A percentile compares a stretch with the other conserved stretches of the same genome.
These are phyloP conservation scores for Pseudocercospora fijiensis DNA, from an alignment of 2,329 filamentous ascomycete species.

Conservation along the genomic window DNA sequence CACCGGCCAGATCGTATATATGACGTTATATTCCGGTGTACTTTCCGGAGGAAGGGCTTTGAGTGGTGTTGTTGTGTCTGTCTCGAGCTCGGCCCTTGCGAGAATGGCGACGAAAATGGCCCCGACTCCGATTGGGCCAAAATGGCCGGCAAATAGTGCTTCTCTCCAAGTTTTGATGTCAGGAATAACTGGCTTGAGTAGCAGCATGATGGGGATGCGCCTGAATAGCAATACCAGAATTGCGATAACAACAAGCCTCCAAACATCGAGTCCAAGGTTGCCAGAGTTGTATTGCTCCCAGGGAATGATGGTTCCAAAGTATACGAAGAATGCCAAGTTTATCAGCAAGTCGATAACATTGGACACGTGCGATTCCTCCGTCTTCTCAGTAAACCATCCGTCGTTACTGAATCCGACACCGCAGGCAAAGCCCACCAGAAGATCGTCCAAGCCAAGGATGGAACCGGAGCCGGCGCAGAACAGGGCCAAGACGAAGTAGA, in stretches of 20 bases:
- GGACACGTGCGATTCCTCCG: slow-evolving; percentile 95
- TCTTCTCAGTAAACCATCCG: slow-evolving; percentile 98
- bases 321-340: slow-evolving; percentile 98
- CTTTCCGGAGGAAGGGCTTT: slow-evolving; percentile 55
- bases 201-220: slow-evolving; percentile 90
- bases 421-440: slow-evolving; percentile 89
- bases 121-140: slow-evolving; percentile 94
- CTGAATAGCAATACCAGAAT: slow-evolving; percentile 93
- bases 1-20: slow-evolving; percentile 92
- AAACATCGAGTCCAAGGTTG: slow-evolving; percentile 71
- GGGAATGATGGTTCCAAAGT: slow-evolving; percentile 93
- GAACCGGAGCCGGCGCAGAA: slow-evolving; percentile 94
- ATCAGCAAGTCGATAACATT: slow-evolving; percentile 98
- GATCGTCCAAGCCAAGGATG: slow-evolving; percentile 85
- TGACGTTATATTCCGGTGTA: slow-evolving; percentile 65
- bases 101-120: slow-evolving; percentile 94
- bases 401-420: slow-evolving; percentile 99
- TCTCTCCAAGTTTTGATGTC: slow-evolving; percentile 99
- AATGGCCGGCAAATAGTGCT: slow-evolving; percentile 93
- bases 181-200: slow-evolving; percentile 86
- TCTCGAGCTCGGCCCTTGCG: slow-evolving; percentile 86
- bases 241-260: slow-evolving; percentile 91
- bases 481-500: slow-evolving; percentile 94
- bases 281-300: slow-evolving; percentile 86
- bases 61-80: slow-evolving; percentile 69